Conservation (phyloP, 768 basidiomycete genomes). For the Chalciporus pseudorubinellus region DNA sequence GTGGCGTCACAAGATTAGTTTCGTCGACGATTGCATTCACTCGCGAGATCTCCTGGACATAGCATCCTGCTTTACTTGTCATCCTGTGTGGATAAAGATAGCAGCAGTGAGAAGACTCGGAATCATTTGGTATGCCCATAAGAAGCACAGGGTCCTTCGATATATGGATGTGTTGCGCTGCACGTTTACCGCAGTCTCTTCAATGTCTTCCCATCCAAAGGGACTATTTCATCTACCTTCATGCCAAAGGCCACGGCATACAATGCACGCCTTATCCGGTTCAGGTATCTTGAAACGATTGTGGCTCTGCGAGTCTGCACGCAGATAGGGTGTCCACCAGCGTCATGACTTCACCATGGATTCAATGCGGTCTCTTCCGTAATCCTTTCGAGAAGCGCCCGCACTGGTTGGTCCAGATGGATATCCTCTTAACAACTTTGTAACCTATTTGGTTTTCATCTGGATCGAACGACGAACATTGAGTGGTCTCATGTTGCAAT, state of each 20-base stretch:
- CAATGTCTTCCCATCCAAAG: constrained; percentile 17
- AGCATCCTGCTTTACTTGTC: constrained; percentile 7
- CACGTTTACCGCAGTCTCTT: constrained; percentile 26
- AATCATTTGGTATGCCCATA: not conserved
- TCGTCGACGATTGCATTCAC: constrained; percentile 3
- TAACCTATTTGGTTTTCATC: constrained; percentile 6
- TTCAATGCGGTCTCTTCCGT: not conserved
- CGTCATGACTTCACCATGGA: not conserved
- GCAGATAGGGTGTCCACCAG: not conserved
- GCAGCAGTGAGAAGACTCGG: constrained; percentile 6
- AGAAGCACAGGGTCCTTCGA: constrained; percentile 20
- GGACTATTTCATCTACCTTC: constrained; percentile 11
- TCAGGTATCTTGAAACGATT: not conserved
- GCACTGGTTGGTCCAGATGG: not conserved
- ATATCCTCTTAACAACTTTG: not conserved
- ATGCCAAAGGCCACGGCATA: constrained; percentile 21
- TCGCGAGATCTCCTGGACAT: not conserved
- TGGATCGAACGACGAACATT: constrained; percentile 7
- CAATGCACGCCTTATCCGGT: constrained; percentile 5
- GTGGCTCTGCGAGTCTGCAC: not conserved
- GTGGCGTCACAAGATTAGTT: constrained; percentile 7
- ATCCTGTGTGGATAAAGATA: constrained; percentile 11
- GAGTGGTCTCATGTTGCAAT: constrained; percentile 9
- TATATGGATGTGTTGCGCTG: constrained; percentile 12
- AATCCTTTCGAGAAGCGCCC: not conserved